Conservation (phyloP, 2,329 filamentous ascomycete species). For the Sclerotiophoma versabilis region DNA sequence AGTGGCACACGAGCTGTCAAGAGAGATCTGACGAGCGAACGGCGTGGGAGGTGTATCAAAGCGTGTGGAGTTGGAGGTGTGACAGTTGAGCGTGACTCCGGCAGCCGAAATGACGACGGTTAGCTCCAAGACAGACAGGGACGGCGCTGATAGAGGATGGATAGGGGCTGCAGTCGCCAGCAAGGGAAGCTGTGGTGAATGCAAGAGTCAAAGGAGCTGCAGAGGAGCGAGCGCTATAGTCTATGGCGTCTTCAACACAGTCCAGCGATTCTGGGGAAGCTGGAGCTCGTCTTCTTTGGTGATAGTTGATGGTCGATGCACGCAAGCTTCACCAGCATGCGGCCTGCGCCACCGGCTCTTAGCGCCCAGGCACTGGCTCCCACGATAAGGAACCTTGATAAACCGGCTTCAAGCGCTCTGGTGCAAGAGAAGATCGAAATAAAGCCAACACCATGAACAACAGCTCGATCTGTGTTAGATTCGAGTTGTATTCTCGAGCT, state of each 20-base stretch:
- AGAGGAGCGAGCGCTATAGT: conserved; percentile 15
- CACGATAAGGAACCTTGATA: conserved; percentile 11
- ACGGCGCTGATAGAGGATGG: conserved; percentile 15
- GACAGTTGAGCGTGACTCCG: conserved; percentile 43
- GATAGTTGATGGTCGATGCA: conserved; percentile 17
- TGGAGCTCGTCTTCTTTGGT: conserved; percentile 21
- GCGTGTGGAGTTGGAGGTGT: conserved; percentile 16
- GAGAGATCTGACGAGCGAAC: conserved; percentile 1
- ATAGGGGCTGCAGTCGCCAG: conserved; percentile 19
- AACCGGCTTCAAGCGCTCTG: background rate
- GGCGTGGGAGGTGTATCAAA: conserved; percentile 10
- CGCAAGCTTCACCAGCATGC: conserved; percentile 21
- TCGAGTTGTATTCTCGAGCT: background rate
- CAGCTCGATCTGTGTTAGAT: no score
- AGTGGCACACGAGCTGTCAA: conserved; percentile 4
- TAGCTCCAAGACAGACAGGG: conserved; percentile 25
- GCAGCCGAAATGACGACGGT: conserved; percentile 32
- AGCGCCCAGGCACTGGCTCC: background rate
- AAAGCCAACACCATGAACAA: background rate
- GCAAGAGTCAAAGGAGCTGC: conserved; percentile 25
- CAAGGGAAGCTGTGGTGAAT: conserved; percentile 8
- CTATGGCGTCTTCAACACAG: conserved; percentile 25
- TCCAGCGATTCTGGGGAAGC: conserved; percentile 33
- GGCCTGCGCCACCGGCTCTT: conserved; percentile 20
- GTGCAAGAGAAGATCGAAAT: background rate